Percentiles rank a stretch among this genome's conserved stretches.
Evolutionary conservation across 1,139 yeast species (phyloP).

Genomic region (Magnusiomyces sp.): DNA sequence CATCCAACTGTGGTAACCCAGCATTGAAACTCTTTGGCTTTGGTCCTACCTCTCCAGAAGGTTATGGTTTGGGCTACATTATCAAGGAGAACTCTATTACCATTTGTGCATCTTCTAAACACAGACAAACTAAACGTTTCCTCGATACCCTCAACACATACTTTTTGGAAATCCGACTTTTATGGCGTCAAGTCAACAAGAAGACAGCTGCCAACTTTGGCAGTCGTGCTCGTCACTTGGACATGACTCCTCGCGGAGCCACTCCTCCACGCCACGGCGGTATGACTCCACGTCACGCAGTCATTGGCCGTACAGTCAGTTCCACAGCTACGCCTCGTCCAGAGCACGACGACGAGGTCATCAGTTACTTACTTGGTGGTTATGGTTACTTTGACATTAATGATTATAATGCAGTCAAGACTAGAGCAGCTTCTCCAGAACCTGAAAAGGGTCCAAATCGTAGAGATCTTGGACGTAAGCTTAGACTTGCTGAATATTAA

Average conservation of each 20-base stretch:
- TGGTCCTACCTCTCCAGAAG: constrained; percentile 86
- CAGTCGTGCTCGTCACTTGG: constrained; percentile 23
- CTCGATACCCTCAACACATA: constrained; percentile 66
- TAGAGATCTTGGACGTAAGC: constrained; percentile 60
- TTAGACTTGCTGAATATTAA: constrained; percentile 64
- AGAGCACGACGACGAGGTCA: constrained; percentile 25
- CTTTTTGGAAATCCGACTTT: constrained; percentile 52
- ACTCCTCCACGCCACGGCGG: constrained; percentile 11
- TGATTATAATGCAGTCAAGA: constrained; percentile 52
- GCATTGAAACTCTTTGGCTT: constrained; percentile 81
- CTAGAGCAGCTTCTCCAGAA: constrained; percentile 64
- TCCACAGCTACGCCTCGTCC: constrained; percentile 22
- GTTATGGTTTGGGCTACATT: constrained; percentile 87
- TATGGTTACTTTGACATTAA: constrained; percentile 73
- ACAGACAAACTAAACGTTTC: constrained; percentile 80
- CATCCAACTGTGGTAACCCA: constrained; percentile 79
- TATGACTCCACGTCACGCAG: constrained; percentile 8
- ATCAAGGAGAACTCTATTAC: constrained; percentile 79
- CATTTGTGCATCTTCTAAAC: constrained; percentile 82
- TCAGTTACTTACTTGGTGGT: constrained; percentile 59
- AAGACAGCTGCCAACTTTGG: constrained; percentile 15
- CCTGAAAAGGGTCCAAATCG: constrained; percentile 28
- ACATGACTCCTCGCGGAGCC: constrained; percentile 17
- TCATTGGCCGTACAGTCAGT: constrained; percentile 18
- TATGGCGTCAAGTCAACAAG: constrained; percentile 30